A percentile compares a stretch with the other conserved stretches of the same genome.
phyloP scores from a whole-genome alignment of 73 alveolate species.

The Paramecium tetraurelia region DNA sequence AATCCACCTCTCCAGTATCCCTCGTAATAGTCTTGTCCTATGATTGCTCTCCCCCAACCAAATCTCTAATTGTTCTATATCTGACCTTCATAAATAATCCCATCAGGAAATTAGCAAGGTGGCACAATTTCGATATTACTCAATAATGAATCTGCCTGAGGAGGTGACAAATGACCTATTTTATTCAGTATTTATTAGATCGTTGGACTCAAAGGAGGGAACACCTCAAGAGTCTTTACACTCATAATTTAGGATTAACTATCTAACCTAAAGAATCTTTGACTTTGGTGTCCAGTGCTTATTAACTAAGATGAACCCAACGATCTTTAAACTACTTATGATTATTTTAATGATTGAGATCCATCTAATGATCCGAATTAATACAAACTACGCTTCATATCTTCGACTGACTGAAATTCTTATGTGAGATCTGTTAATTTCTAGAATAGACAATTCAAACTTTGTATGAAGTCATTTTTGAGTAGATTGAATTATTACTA shows the following conservation, averaged over 20 bases:
- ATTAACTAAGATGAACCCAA: neutral
- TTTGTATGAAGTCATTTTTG: neutral
- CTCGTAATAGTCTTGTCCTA: slow-evolving; percentile 45
- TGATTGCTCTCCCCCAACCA: slow-evolving; percentile 61
- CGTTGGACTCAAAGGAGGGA: neutral
- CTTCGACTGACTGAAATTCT: neutral
- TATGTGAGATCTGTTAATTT: neutral
- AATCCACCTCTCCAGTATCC: slow-evolving; percentile 62
- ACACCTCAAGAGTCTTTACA: neutral
- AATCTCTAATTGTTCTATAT: slow-evolving; percentile 44
- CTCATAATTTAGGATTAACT: slow-evolving; percentile 23
- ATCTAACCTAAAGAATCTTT: neutral
- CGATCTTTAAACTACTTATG: neutral
- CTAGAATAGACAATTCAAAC: neutral
- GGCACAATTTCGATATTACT: neutral
- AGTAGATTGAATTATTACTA: neutral
- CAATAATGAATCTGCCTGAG: neutral
- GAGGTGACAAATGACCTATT: neutral
- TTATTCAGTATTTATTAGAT: neutral
- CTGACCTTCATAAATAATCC: slow-evolving; percentile 55
- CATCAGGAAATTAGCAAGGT: slow-evolving; percentile 53
- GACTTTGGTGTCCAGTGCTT: neutral
- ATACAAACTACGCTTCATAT: slow-evolving; percentile 11
- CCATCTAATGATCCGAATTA: neutral
- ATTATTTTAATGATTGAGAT: neutral